Percentiles rank a stretch among this genome's conserved stretches.
These are phyloP conservation scores for Eucalyptus tenuipes DNA, from an alignment of 345 rosid genomes.

Conservation along the genomic window DNA sequence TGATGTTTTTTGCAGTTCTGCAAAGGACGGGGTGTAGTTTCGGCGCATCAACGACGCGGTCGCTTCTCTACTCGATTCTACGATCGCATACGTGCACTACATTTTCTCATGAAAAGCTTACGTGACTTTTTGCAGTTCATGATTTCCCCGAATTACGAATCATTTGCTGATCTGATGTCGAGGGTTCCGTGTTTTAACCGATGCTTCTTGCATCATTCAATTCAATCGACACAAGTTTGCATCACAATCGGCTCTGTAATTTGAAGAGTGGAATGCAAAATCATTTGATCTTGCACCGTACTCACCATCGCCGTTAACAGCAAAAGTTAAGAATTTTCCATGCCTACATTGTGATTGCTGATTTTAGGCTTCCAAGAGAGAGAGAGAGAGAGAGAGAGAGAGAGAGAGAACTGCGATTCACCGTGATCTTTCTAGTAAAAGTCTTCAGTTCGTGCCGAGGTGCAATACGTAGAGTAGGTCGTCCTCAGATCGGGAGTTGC, in stretches of 20 bases:
- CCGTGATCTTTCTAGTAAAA: too few species aligned
- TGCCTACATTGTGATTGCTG: neutral
- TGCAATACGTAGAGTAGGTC: fast-evolving
- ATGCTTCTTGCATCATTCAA: neutral
- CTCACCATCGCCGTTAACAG: neutral
- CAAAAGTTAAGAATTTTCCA: neutral
- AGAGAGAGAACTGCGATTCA: too few species aligned
- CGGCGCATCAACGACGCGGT: neutral
- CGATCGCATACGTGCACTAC: neutral
- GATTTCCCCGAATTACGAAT: neutral
- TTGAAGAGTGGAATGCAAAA: neutral
- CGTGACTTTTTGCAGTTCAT: neutral
- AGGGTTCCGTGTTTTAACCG: neutral
- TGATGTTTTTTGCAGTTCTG: neutral
- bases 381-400: neutral
- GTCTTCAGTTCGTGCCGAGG: neutral
- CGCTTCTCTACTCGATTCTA: neutral
- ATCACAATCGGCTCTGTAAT: neutral
- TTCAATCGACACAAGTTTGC: neutral
- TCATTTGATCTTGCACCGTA: neutral
- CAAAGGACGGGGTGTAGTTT: neutral
- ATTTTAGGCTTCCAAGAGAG: too few species aligned
- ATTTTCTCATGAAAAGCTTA: neutral
- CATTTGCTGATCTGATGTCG: neutral
- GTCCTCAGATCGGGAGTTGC: too few species aligned